Conservation (phyloP, 2,329 filamentous ascomycete genomes). For the Colletotrichum orbiculare region DNA sequence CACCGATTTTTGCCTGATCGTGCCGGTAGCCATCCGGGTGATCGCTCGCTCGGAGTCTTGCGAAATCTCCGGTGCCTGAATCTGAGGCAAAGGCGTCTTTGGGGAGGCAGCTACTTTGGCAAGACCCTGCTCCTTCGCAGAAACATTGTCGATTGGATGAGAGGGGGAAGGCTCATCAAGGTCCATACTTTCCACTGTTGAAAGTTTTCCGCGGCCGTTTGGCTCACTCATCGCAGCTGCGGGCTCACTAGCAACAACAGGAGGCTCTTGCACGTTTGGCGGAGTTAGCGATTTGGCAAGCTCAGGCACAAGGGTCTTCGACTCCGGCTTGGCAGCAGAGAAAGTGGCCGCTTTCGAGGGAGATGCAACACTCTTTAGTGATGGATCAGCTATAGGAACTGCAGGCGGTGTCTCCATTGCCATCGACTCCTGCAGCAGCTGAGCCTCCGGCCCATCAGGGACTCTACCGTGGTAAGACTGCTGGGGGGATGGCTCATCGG, state of each 20-base stretch:
- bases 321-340: background rate
- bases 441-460: constrained; percentile 53
- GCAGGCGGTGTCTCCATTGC: constrained; percentile 24
- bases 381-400: constrained; percentile 31
- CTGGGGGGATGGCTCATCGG: constrained; percentile 18
- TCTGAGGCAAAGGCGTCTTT: constrained; percentile 35
- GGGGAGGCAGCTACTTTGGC: no score
- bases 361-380: constrained; percentile 24
- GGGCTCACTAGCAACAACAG: constrained; percentile 1
- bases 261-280: background rate
- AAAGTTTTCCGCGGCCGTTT: constrained; percentile 50
- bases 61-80: constrained; percentile 38
- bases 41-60: constrained; percentile 64
- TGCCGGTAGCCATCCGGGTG: constrained; percentile 76
- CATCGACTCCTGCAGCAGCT: constrained; percentile 56
- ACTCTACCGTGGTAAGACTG: constrained; percentile 35
- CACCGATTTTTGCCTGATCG: constrained; percentile 77
- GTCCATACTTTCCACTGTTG: constrained; percentile 47
- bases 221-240: constrained; percentile 40
- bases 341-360: background rate
- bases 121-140: no score
- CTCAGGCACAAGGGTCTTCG: background rate
- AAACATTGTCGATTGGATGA: no score
- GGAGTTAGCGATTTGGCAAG: background rate
- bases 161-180: constrained; percentile 40